phyloP scores from a whole-genome alignment of 139 green algal genomes.

The Parachlorella kessleri region DNA sequence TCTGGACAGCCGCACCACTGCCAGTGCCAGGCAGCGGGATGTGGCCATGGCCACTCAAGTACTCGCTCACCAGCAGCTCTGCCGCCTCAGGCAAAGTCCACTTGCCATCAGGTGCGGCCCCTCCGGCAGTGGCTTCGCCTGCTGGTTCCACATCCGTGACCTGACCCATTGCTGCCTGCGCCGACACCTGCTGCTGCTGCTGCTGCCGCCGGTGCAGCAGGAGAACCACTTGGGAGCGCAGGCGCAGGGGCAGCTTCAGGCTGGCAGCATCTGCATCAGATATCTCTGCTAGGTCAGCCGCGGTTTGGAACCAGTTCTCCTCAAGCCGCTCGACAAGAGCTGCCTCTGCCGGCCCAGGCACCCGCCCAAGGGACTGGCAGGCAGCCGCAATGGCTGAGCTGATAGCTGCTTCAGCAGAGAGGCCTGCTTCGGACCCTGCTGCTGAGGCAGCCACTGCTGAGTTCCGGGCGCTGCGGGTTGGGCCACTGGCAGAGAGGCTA shows the following conservation, averaged over 20 bases:
- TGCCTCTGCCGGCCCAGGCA: neutral
- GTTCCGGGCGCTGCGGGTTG: too few species aligned
- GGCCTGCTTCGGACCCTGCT: too few species aligned
- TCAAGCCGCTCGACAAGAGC: conserved; percentile 12
- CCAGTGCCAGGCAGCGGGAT: too few species aligned
- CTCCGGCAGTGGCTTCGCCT: neutral
- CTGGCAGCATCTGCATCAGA: conserved; percentile 23
- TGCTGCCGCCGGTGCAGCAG: neutral
- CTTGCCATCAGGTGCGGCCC: neutral
- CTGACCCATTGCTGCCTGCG: neutral
- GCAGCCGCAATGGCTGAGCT: conserved; percentile 8
- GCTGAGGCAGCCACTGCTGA: too few species aligned
- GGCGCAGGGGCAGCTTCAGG: conserved; percentile 29
- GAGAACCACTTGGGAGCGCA: conserved; percentile 16
- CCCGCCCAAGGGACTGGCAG: conserved; percentile 3
- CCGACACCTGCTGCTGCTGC: neutral
- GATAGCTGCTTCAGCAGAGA: too few species aligned
- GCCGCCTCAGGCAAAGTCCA: neutral
- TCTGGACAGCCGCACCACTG: too few species aligned
- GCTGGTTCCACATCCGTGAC: neutral
- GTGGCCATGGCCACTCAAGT: too few species aligned
- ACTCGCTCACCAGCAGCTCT: neutral
- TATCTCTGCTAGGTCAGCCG: conserved; percentile 38
- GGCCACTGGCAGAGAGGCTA: too few species aligned
- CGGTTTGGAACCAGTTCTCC: conserved; percentile 40